Evolutionary conservation across 2,329 filamentous ascomycete species (phyloP), one percentile per base, ranked within the genome.

Genomic region (Trichoderma harzianum): DNA sequence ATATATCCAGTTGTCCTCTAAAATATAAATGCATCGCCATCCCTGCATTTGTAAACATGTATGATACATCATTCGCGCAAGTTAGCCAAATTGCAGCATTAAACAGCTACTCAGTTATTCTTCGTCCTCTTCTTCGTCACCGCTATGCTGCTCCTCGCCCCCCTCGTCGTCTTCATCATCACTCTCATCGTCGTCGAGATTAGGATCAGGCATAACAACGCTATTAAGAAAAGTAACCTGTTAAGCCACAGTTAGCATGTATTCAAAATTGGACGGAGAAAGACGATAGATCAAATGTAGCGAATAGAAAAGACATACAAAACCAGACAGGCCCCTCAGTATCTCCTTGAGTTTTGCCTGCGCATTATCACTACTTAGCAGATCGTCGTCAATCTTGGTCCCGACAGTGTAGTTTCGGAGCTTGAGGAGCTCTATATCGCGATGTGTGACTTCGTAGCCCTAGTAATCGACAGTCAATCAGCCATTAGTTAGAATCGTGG

Each of bases 341-440:
- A 94, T 82, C 51, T 87, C 85, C 66, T 86, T 84, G 67, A 97
- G 86, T 77, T 87, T 88, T 34, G 90, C 87, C 80, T 94, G 87
- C 18, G 88, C 89, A 77, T 89, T 84, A 61, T 87, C 83, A 60
- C 86, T 85, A 43, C 90, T 84, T 24, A 97, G 85, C 62, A 93
- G 84, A 11, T 85, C 81, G 76, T 95, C 93, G 14, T 86, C 79
- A 43, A 97, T 81, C 78, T 89, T 89, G 72, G 86, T 90, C 47
- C 89, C 87, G 26, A 97, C 82, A 0, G 92, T 95, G 79, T 92
- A 97, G 80, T 91, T 96, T 73, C 90, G 88, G 78, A 98, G 85
- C 76, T 94, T 92, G 70, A 97, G 85, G 67, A 98, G 86, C 70
- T 91, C 89, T 77, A 97, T 94, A 76, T 97, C 92, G 55, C 88